Evolutionary conservation across 306 rosid species (phyloP), one percentile per base, ranked within the genome.

Genomic region (Aeschynomene evenia): DNA sequence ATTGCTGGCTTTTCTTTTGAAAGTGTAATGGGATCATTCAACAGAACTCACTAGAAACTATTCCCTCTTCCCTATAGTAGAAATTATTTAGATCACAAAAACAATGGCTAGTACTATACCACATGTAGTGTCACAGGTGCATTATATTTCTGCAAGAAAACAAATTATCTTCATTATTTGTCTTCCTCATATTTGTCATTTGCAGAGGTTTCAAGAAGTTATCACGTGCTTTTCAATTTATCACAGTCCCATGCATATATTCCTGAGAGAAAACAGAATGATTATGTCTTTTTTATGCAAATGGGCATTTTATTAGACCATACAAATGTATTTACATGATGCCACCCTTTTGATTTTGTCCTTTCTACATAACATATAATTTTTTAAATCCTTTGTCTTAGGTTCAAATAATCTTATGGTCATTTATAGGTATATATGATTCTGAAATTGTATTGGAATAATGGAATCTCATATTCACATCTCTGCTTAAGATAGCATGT

Each of bases 151-250:
- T 36, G 40, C 66, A 63, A 73, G 61, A 63, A 73, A 57, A 73
- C 75, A 77, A 72, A 77, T 62, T 42, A 63, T 64, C 79, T 61
- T 52, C 37, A 60, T 61, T 60, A 73, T 70, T 56, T 55, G 73
- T 55, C 28, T 4, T 49, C 45, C 28, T 57, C 23, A 46, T 28
- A 57, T 52, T 63, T 73, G 80, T 73, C 74, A 68, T 68, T 61
- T 59, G 73, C 72, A 68, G 43, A 69, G 65, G 71, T 68, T 77
- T 56, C 80, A 73, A 77, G 70, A 64, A 62, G 53, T 73, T 66
- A n/a, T 82, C 85, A 82, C 82, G 82, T 77, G 85, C 56, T 34
- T 66, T 60, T 76, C 52, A 21, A 15, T 66, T 37, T 29, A 65
- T 68, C 70, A 49, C 21, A 49, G 75, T 60, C 66, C 55, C 85